These are phyloP conservation scores for Piper longum DNA, from an alignment of 164 flowering plant genomes.

Conservation along the genomic window DNA sequence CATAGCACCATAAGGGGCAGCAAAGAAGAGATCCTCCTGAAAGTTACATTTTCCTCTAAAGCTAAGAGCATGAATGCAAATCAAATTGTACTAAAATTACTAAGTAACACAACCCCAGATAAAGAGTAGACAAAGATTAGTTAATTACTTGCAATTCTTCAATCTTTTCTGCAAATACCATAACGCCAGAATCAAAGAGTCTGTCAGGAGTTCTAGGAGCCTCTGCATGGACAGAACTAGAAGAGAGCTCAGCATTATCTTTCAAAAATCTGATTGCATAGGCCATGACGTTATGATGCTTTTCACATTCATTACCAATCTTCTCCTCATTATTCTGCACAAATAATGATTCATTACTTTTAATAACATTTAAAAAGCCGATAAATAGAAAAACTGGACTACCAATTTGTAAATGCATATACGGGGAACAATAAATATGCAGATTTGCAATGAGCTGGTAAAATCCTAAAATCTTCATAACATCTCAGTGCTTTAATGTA, in stretches of 20 bases:
- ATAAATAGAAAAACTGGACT: neutral
- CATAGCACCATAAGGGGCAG: slow-evolving; percentile 59
- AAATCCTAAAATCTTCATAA: too few relatives aligned
- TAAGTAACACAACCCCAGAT: too few relatives aligned
- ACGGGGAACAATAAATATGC: too few relatives aligned
- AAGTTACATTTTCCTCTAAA: neutral
- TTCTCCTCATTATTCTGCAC: neutral
- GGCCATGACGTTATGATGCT: slow-evolving; percentile 18
- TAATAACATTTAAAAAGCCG: too few relatives aligned
- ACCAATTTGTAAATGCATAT: too few relatives aligned
- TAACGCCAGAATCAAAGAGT: slow-evolving; percentile 30
- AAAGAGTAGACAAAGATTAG: slow-evolving; percentile 1
- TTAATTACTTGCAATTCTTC: slow-evolving; percentile 49
- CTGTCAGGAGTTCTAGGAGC: slow-evolving; percentile 56
- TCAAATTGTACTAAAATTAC: too few relatives aligned
- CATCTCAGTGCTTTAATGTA: too few relatives aligned
- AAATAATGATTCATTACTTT: too few relatives aligned
- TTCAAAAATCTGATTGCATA: slow-evolving; percentile 77
- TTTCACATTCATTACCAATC: neutral
- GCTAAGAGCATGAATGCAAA: neutral
- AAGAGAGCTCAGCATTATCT: slow-evolving; percentile 23
- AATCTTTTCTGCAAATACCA: slow-evolving; percentile 46
- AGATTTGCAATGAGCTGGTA: too few relatives aligned
- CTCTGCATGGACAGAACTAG: slow-evolving; percentile 32
- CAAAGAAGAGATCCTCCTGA: slow-evolving; percentile 77